phyloP scores from a whole-genome alignment of 129 eudicot genomes.

The Chrysanthemum seticuspe region DNA sequence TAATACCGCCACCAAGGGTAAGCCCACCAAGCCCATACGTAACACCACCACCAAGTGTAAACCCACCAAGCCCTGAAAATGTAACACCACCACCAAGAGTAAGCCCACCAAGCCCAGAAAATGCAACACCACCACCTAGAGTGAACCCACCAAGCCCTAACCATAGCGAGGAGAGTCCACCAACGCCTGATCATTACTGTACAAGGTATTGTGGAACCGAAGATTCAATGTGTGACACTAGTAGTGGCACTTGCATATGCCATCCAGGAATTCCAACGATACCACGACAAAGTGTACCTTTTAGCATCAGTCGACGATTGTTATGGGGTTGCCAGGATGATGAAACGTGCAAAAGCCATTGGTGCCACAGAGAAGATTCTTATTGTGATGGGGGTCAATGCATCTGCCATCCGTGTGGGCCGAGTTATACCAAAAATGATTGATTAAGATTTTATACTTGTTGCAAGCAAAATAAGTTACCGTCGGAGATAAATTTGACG shows the following conservation, averaged over 20 bases:
- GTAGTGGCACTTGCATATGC: slow-evolving; percentile 5
- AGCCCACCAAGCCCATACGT: too few species aligned
- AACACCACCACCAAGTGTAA: too few species aligned
- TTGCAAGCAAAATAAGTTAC: too few species aligned
- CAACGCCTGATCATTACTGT: neutral
- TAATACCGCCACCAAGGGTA: too few species aligned
- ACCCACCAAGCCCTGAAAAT: too few species aligned
- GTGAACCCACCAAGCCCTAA: too few species aligned
- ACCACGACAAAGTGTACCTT: neutral
- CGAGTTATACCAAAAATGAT: neutral
- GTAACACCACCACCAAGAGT: too few species aligned
- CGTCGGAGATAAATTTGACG: too few species aligned
- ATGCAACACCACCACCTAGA: neutral
- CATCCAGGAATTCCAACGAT: slow-evolving; percentile 7
- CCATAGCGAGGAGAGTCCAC: neutral
- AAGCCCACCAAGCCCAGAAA: too few species aligned
- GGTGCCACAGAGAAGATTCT: slow-evolving; percentile 13
- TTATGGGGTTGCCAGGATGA: slow-evolving; percentile 13
- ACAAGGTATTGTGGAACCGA: slow-evolving; percentile 8
- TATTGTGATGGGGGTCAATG: slow-evolving; percentile 15
- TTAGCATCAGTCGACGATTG: neutral
- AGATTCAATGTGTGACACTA: slow-evolving; percentile 19
- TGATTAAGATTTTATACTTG: neutral
- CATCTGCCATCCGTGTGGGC: slow-evolving; percentile 5
- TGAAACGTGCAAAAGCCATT: slow-evolving; percentile 8